Conservation (phyloP, 2,329 filamentous ascomycete species). For the Allantophomopsis lycopodina region DNA sequence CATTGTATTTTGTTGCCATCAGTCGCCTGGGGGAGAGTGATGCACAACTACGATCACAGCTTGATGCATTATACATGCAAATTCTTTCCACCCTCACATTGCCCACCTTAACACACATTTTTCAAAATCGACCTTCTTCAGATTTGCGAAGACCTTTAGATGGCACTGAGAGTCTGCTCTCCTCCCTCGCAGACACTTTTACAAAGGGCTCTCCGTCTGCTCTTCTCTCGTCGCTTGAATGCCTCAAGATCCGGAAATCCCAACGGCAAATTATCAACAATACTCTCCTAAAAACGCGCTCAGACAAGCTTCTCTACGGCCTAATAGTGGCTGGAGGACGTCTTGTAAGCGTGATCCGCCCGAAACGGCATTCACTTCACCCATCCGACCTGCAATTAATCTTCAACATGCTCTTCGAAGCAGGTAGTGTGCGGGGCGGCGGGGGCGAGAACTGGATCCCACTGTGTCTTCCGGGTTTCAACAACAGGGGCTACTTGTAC, state of each 20-base stretch:
- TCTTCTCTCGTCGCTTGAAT: constrained; percentile 81
- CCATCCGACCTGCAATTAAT: constrained; percentile 91
- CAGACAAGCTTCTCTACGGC: constrained; percentile 75
- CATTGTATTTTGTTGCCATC: constrained; percentile 86
- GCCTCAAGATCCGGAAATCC: constrained; percentile 79
- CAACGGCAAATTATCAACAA: constrained; percentile 80
- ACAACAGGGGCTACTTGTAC: constrained; percentile 91
- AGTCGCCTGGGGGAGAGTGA: constrained; percentile 90
- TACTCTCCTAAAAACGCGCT: constrained; percentile 65
- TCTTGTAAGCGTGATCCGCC: constrained; percentile 87
- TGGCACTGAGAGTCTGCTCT: constrained; percentile 82
- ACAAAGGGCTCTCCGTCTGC: constrained; percentile 84
- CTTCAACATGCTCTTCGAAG: constrained; percentile 99
- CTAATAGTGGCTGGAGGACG: constrained; percentile 85
- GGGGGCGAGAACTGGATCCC: constrained; percentile 98
- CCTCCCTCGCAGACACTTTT: constrained; percentile 87
- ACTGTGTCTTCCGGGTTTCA: constrained; percentile 89
- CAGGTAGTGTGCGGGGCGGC: constrained; percentile 77
- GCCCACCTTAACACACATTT: constrained; percentile 74
- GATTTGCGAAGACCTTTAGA: constrained; percentile 82
- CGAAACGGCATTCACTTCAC: constrained; percentile 88
- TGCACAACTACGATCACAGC: constrained; percentile 68
- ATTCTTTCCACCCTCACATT: constrained; percentile 91
- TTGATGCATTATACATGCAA: constrained; percentile 95
- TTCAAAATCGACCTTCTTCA: constrained; percentile 81